Conservation (phyloP, 2,329 filamentous ascomycete species). For the Sporothrix inflata region DNA sequence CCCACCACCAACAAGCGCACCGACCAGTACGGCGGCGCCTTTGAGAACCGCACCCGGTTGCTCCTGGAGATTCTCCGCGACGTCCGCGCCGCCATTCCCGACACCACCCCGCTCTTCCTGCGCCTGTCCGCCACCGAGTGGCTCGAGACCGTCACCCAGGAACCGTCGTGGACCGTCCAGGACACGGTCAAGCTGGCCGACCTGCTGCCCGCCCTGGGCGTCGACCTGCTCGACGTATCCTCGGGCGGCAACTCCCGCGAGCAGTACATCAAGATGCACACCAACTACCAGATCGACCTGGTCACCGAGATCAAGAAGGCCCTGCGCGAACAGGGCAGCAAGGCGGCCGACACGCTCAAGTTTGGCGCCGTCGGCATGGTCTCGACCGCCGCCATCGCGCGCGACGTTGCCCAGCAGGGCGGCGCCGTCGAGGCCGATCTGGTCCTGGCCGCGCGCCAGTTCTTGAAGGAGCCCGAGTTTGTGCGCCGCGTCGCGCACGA, state of each 20-base stretch:
- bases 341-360: conserved; percentile 55
- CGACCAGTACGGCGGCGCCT: conserved; percentile 67
- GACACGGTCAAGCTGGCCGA: conserved; percentile 69
- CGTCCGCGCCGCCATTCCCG: conserved; percentile 56
- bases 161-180: conserved; percentile 67
- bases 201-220: conserved; percentile 70
- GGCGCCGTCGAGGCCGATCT: conserved; percentile 62
- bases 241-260: conserved; percentile 69
- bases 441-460: conserved; percentile 74
- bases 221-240: conserved; percentile 84
- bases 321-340: conserved; percentile 52
- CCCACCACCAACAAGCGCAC: conserved; percentile 63
- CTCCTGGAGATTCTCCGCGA: conserved; percentile 58
- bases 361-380: conserved; percentile 79
- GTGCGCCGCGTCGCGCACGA: conserved; percentile 74
- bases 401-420: conserved; percentile 56
- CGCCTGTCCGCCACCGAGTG: conserved; percentile 67
- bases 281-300: conserved; percentile 74
- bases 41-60: conserved; percentile 68
- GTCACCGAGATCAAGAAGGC: conserved; percentile 72
- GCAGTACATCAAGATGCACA: conserved; percentile 63
- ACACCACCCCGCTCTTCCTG: conserved; percentile 59
- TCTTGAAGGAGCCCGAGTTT: conserved; percentile 80
- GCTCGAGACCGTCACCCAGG: conserved; percentile 51
- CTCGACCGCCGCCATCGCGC: conserved; percentile 68